Conservation (phyloP, 352 stramenopile genomes). For the Phytophthora vignae region DNA sequence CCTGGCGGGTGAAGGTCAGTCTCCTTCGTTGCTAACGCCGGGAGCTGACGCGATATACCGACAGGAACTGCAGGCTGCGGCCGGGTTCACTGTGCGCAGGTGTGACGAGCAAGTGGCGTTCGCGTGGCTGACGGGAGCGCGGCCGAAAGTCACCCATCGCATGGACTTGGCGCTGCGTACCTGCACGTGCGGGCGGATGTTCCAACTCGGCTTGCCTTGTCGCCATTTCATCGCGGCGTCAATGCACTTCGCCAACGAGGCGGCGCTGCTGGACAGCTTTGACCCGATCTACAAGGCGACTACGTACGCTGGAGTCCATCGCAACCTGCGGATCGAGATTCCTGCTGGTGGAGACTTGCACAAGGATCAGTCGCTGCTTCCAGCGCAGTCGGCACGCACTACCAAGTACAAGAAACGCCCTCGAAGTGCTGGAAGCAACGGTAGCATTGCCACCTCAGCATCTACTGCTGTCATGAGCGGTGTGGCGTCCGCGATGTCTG, state of each 20-base stretch:
- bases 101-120: conserved; percentile 81
- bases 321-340: conserved; percentile 81
- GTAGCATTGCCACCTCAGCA: conserved; percentile 8
- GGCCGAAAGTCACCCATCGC: conserved; percentile 73
- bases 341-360: conserved; percentile 70
- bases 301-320: conserved; percentile 64
- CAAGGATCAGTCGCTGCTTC: conserved; percentile 74
- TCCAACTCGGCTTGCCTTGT: conserved; percentile 80
- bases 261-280: conserved; percentile 64
- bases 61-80: conserved; percentile 65
- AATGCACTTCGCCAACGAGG: conserved; percentile 67
- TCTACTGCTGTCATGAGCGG: conserved; percentile 12
- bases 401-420: conserved; percentile 73
- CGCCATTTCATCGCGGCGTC: conserved; percentile 79
- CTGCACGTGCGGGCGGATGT: conserved; percentile 77
- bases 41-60: conserved; percentile 73
- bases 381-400: conserved; percentile 53
- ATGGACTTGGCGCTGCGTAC: conserved; percentile 67
- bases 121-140: conserved; percentile 70
- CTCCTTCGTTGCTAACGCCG: conserved; percentile 53
- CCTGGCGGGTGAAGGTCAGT: conserved; percentile 26
- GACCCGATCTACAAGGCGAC: conserved; percentile 78
- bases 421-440: conserved; percentile 33
- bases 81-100: conserved; percentile 62
- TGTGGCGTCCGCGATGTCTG: conserved; percentile 19